These are phyloP conservation scores for Avena sativa DNA, from an alignment of 176 grass and related monocot species.

Conservation along the genomic window DNA sequence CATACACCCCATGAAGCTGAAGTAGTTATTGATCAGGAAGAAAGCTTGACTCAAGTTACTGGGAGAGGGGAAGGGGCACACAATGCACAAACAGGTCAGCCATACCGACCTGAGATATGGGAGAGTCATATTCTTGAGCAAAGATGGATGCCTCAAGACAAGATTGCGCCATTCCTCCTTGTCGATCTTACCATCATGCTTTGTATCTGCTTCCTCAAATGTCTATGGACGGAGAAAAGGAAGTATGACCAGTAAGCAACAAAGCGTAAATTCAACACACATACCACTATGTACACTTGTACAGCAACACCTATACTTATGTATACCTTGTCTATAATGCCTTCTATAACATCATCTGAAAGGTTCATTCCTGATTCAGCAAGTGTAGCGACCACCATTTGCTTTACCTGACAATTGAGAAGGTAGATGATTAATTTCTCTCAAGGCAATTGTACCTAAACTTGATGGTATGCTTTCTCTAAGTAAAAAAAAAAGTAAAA, in stretches of 20 bases:
- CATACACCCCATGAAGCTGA: not conserved
- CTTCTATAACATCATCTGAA: constrained; percentile 73
- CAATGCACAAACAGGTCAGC: not conserved
- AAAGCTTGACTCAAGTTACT: not conserved
- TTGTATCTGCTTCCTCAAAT: constrained; percentile 82
- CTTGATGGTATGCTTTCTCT: constrained; percentile 25
- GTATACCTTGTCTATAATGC: constrained; percentile 73
- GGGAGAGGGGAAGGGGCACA: too few relatives aligned
- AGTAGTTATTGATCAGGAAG: constrained; percentile 17
- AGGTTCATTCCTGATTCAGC: constrained; percentile 82
- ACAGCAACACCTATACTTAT: constrained; percentile 6
- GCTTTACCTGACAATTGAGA: constrained; percentile 69
- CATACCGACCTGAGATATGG: constrained; percentile 65
- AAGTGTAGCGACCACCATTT: constrained; percentile 82
- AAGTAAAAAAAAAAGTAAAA: not conserved
- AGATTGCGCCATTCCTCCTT: constrained; percentile 79
- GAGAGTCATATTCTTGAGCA: constrained; percentile 87
- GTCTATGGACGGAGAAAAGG: constrained; percentile 50
- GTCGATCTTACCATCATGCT: constrained; percentile 77
- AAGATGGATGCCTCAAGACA: constrained; percentile 78
- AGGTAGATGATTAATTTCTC: constrained; percentile 31
- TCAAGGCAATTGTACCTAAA: constrained; percentile 1
- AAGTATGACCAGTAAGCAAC: constrained; percentile 9
- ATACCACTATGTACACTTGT: constrained; percentile 23
- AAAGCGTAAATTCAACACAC: constrained; percentile 40